Evolutionary conservation across 495 filamentous ascomycete genomes (phyloP).

Genomic region (Thermothielavioides terrestris): DNA sequence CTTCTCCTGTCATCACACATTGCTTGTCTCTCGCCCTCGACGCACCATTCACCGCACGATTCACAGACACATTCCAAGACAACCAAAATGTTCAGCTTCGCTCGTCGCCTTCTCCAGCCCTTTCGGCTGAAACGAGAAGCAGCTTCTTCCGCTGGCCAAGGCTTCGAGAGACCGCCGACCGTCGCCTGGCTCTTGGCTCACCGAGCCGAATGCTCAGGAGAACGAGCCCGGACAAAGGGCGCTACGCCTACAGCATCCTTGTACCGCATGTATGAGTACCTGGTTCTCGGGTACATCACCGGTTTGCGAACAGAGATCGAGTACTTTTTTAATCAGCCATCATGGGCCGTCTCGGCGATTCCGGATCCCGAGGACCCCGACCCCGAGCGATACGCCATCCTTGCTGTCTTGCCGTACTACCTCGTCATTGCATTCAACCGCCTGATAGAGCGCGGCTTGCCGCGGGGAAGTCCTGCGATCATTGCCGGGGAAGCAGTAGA

Average conservation of each 20-base stretch:
- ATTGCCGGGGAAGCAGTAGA: not conserved
- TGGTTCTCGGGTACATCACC: not conserved
- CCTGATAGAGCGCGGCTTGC: not conserved
- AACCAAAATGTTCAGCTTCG: not conserved
- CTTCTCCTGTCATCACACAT: not conserved
- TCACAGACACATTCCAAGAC: not conserved
- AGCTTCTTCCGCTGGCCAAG: too few species aligned
- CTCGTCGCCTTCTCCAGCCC: not conserved
- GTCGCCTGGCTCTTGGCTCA: constrained; percentile 1
- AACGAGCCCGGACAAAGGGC: not conserved
- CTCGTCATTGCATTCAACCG: not conserved
- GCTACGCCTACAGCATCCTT: not conserved
- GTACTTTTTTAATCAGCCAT: not conserved
- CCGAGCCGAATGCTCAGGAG: not conserved
- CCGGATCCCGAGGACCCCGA: not conserved
- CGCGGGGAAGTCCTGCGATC: not conserved
- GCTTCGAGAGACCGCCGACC: not conserved
- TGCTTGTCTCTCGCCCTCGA: not conserved
- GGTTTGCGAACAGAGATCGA: constrained; percentile 5
- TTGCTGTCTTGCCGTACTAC: not conserved
- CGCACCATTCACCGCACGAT: not conserved
- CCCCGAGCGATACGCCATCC: constrained; percentile 1
- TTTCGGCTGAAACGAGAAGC: not conserved
- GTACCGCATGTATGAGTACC: constrained; percentile 5
- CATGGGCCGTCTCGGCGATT: not conserved